phyloP scores from a whole-genome alignment of 345 rosid species.

The Sisymbrium irio region DNA sequence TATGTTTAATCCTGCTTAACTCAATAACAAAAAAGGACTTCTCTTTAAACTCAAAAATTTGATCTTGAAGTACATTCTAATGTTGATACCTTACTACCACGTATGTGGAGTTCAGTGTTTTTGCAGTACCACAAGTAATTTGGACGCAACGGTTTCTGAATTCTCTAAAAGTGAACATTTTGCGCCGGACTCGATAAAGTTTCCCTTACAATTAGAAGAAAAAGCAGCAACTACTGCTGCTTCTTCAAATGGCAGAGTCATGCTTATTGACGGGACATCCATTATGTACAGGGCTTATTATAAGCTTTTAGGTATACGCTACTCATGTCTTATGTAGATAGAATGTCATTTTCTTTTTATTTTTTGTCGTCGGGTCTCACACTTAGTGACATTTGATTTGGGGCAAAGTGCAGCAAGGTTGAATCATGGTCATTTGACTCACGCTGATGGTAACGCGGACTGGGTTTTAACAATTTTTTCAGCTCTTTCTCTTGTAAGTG shows the following conservation, averaged over 20 bases:
- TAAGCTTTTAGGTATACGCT: conserved; percentile 78
- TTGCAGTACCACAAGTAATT: conserved; percentile 38
- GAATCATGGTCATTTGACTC: conserved; percentile 79
- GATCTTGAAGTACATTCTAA: neutral
- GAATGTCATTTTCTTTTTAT: neutral
- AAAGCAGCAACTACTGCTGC: conserved; percentile 29
- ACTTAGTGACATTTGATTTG: conserved; percentile 9
- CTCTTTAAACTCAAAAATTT: neutral
- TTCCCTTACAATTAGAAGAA: conserved; percentile 39
- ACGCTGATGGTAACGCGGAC: conserved; percentile 97
- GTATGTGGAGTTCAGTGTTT: conserved; percentile 42
- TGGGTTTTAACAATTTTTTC: conserved; percentile 94
- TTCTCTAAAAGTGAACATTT: conserved; percentile 35
- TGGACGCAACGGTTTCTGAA: conserved; percentile 33
- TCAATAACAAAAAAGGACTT: neutral
- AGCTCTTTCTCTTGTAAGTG: conserved; percentile 86
- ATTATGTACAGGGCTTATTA: conserved; percentile 90
- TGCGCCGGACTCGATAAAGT: conserved; percentile 27
- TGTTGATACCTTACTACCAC: neutral
- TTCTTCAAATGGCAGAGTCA: conserved; percentile 62
- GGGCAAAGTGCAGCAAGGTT: conserved; percentile 59
- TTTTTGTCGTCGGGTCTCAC: neutral
- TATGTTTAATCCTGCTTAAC: neutral
- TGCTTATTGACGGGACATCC: conserved; percentile 97
- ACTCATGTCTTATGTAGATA: neutral